Evolutionary conservation across 768 basidiomycete genomes (phyloP).

Genomic region (Nidularia pulvinata): DNA sequence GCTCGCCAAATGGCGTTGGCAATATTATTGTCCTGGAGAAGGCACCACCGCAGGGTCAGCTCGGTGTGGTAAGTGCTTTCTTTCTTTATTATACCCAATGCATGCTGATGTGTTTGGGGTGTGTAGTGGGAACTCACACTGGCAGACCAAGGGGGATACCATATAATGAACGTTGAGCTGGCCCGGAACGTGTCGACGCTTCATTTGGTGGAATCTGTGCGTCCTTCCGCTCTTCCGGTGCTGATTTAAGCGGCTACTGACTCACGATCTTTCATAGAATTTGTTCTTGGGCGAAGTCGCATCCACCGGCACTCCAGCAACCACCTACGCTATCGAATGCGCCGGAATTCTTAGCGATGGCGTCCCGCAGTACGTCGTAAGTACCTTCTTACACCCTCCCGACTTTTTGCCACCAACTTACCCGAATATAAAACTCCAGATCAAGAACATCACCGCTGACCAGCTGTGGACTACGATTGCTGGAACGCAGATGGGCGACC

Average conservation of each 20-base stretch:
- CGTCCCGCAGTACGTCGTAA: background rate
- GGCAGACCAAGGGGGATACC: background rate
- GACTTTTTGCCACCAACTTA: background rate
- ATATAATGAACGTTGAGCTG: background rate
- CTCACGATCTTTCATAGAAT: no score
- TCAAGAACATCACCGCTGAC: background rate
- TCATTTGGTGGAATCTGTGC: background rate
- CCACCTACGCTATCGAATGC: background rate
- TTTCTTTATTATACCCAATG: background rate
- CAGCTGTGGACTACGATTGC: background rate
- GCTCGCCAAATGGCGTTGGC: background rate
- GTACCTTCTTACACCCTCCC: background rate
- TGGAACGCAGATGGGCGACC: background rate
- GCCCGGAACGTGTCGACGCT: background rate
- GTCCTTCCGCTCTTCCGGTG: background rate
- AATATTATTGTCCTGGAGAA: background rate
- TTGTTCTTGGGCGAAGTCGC: background rate
- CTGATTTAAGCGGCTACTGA: no score
- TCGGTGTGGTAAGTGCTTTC: background rate
- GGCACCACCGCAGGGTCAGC: background rate
- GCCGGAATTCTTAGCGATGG: no score
- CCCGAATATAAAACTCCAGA: background rate
- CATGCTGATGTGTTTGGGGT: background rate
- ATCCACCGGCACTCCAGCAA: background rate
- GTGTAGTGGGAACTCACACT: background rate